Evolutionary conservation across 352 stramenopile species (phyloP).

Genomic region (Globisporangium alternatum): DNA sequence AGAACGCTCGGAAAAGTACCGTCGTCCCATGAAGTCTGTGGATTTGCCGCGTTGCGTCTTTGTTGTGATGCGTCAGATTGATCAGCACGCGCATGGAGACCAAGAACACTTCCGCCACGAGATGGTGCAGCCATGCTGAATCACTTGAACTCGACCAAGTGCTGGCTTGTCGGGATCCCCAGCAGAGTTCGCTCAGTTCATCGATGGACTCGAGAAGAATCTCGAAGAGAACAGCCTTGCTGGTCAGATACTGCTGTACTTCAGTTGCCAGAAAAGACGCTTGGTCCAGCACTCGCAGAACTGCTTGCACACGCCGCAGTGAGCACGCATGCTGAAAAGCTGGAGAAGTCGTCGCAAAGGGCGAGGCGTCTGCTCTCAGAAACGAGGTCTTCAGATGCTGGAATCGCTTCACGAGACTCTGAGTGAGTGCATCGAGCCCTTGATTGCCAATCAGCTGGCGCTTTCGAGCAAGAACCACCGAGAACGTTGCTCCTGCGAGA

Average conservation of each 20-base stretch:
- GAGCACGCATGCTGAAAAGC: constrained; percentile 15
- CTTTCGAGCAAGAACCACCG: constrained; percentile 31
- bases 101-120: constrained; percentile 43
- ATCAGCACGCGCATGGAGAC: constrained; percentile 57
- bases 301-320: constrained; percentile 35
- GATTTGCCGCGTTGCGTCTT: constrained; percentile 41
- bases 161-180: constrained; percentile 19
- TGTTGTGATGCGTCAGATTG: constrained; percentile 79
- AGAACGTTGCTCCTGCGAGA: constrained; percentile 24
- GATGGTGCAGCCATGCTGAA: constrained; percentile 20
- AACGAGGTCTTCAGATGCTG: constrained; percentile 7
- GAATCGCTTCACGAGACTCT: constrained; percentile 17
- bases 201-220: constrained; percentile 41
- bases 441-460: constrained; percentile 37
- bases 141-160: constrained; percentile 17
- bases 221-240: constrained; percentile 27
- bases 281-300: constrained; percentile 68
- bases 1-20: constrained; percentile 46
- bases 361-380: not conserved
- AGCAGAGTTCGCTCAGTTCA: constrained; percentile 33
- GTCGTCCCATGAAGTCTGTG: constrained; percentile 33
- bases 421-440: constrained; percentile 29
- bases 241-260: constrained; percentile 51
- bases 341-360: constrained; percentile 9
- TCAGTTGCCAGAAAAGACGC: constrained; percentile 48